Base-by-base conservation (phyloP, 345 rosid species). In the Physaria fendleri region DNA sequence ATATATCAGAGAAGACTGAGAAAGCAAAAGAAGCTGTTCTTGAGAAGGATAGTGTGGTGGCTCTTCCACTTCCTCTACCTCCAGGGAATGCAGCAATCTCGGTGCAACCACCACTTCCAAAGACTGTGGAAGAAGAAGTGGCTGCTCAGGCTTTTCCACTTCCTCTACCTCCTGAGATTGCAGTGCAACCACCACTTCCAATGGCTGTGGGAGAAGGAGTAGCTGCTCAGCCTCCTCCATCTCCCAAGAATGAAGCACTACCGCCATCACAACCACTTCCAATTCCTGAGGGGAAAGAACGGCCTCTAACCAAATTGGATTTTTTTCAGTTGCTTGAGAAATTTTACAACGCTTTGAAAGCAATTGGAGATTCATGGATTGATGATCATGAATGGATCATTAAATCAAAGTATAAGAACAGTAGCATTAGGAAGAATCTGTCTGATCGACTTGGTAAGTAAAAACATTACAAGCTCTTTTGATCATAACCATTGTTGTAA, bases 331-430 rank as follows among this genome's bases (percentile, higher is more conserved):
- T 82, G 52, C 71, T 87, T 43, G 47, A 74, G 1, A 57, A 58
- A 34, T 87, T 84, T 12, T 81, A 71, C 56, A 69, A 59, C 42
- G 64, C 76, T 22, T 60, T 90, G 76, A 82, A 66, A 74, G 72
- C 76, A 20, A 75, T 80, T 52, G 93, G 87, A 69, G 85, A 84
- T 70, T 73, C 86, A n/a, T 90, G 86, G 90, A 79, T 70, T 38
- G 69, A 47, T 48, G 65, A 73, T 52, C 67, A 71, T 2, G 82
- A 76, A 0, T 78, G 82, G 83, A 76, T 76, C 30, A 79, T 77
- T 53, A 78, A 65, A 58, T 63, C 56, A 23, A 72, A 79, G 22
- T 37, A 77, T 10, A 64, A 42, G 42, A 74, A 59, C 37, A 48
- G 39, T 28, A 71, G 71, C 37, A 39, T 35, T 6, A 77, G 76